A percentile compares a stretch with the other conserved stretches of the same genome.
Evolutionary conservation across 768 basidiomycete genomes (phyloP).

Genomic region (Amanita phalloides): DNA sequence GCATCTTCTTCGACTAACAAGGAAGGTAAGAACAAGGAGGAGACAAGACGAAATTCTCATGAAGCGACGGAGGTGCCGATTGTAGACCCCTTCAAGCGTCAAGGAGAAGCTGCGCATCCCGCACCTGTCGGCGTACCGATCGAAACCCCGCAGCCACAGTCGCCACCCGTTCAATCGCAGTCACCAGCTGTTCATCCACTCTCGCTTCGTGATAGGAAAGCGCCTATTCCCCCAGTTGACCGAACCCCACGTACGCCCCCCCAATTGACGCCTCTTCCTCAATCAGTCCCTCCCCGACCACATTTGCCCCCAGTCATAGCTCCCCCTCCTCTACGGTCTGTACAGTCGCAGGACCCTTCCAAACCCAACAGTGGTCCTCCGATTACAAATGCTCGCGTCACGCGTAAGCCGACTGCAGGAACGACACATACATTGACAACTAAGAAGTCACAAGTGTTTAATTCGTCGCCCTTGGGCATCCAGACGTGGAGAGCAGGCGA

Average conservation of each 20-base stretch:
- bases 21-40: background rate
- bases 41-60: background rate
- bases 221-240: background rate
- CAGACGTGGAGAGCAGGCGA: slow-evolving; percentile 5
- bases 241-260: background rate
- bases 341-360: background rate
- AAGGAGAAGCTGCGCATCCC: background rate
- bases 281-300: background rate
- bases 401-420: background rate
- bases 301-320: background rate
- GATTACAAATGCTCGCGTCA: background rate
- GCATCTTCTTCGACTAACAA: background rate
- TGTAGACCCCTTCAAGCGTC: background rate
- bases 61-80: background rate
- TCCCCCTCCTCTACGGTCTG: background rate
- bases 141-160: background rate
- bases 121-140: background rate
- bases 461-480: slow-evolving; percentile 1
- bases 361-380: background rate
- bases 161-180: background rate
- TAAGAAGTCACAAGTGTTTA: slow-evolving; percentile 4
- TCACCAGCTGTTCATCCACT: background rate
- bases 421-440: background rate
- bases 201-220: background rate
- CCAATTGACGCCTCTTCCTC: background rate